Conservation (phyloP, 306 rosid species). For the Potentilla sterilis region DNA sequence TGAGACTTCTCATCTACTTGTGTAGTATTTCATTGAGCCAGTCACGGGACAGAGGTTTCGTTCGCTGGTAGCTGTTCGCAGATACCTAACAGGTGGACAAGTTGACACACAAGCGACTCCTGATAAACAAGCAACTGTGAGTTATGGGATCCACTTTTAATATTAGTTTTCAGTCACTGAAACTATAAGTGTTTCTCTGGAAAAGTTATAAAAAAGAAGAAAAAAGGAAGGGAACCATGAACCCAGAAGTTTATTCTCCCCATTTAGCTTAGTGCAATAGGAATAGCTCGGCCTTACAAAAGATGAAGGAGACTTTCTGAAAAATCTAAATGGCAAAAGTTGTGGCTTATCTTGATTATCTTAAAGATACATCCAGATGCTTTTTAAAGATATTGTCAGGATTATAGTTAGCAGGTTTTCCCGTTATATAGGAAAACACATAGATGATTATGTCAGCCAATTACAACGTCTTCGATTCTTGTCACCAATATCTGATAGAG, state of each 20-base stretch:
- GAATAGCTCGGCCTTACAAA: not conserved
- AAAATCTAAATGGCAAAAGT: not conserved
- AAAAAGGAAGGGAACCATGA: not conserved
- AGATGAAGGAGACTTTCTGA: not conserved
- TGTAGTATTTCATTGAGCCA: slow-evolving; percentile 61
- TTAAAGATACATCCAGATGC: not conserved
- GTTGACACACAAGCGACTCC: slow-evolving; percentile 11
- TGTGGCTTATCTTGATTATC: not conserved
- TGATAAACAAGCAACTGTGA: slow-evolving; percentile 31
- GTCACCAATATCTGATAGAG: not conserved
- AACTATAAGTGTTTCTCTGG: not conserved
- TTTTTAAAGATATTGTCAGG: not conserved
- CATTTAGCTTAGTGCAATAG: not conserved
- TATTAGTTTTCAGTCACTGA: not conserved
- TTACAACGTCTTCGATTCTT: not conserved
- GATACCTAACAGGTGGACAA: slow-evolving; percentile 37
- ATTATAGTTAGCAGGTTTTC: not conserved
- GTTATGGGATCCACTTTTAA: slow-evolving; percentile 15
- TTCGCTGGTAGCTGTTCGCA: slow-evolving; percentile 48
- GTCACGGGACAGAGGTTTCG: slow-evolving; percentile 48
- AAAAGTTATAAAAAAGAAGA: not conserved
- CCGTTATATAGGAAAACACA: not conserved
- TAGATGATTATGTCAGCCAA: not conserved
- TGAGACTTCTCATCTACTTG: not conserved
- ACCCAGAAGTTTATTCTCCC: not conserved